Evolutionary conservation across 1,284 basidiomycete genomes (phyloP).

Genomic region (Austroboletus niveus): DNA sequence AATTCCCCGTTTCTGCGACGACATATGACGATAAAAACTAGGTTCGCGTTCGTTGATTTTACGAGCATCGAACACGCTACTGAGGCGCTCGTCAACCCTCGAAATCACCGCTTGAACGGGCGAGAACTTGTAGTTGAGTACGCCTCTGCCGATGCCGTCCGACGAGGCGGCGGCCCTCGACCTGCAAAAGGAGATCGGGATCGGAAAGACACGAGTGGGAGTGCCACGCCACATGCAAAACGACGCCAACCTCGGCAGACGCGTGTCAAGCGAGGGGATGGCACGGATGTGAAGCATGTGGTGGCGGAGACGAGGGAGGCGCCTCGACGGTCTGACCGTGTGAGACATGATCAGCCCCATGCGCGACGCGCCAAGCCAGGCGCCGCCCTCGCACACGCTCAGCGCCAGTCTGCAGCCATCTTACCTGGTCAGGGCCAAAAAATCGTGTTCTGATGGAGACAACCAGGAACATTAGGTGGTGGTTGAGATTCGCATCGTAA

Average conservation of each 20-base stretch:
- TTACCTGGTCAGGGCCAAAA: slow-evolving; percentile 80
- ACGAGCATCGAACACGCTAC: slow-evolving; percentile 77
- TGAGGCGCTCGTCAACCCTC: slow-evolving; percentile 75
- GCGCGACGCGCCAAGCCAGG: slow-evolving; percentile 73
- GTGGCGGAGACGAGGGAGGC: background rate
- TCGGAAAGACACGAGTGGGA: slow-evolving; percentile 2
- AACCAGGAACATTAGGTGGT: background rate
- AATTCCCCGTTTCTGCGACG: background rate
- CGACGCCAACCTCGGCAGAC: background rate
- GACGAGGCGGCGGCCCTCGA: slow-evolving; percentile 51
- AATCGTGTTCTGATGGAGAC: slow-evolving; percentile 61
- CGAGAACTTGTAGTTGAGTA: slow-evolving; percentile 88
- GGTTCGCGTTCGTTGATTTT: slow-evolving; percentile 97
- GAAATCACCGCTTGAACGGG: slow-evolving; percentile 84
- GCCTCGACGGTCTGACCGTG: slow-evolving; percentile 3
- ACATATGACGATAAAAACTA: slow-evolving; percentile 31
- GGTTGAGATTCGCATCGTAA: too few species aligned
- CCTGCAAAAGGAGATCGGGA: slow-evolving; percentile 19
- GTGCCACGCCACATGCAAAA: background rate
- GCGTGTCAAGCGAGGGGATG: slow-evolving; percentile 2
- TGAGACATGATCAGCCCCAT: slow-evolving; percentile 6
- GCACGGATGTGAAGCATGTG: background rate
- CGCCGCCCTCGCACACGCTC: slow-evolving; percentile 86
- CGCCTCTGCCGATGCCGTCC: slow-evolving; percentile 82
- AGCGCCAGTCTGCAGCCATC: slow-evolving; percentile 83